Conservation (phyloP, 768 basidiomycete species). For the Scleroderma bovista region DNA sequence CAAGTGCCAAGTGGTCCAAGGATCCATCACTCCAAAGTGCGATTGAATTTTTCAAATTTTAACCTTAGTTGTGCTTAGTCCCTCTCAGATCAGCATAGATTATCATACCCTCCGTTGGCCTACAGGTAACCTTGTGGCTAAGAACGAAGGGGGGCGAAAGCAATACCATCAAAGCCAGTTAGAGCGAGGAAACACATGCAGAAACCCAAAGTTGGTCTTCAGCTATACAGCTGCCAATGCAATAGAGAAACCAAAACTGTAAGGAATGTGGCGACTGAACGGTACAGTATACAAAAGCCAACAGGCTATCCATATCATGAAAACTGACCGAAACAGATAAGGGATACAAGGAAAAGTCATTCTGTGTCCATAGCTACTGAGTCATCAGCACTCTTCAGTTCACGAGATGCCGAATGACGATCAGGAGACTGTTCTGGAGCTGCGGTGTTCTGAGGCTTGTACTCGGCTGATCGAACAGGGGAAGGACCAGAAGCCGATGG, state of each 20-base stretch:
- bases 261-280: neutral
- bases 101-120: too few relatives aligned
- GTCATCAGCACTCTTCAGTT: conserved; percentile 1
- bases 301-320: neutral
- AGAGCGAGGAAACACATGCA: neutral
- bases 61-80: too few relatives aligned
- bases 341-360: conserved; percentile 4
- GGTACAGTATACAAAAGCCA: neutral
- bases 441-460: neutral
- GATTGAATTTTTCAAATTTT: too few relatives aligned
- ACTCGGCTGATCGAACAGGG: conserved; percentile 5
- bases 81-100: too few relatives aligned
- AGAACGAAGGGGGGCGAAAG: neutral
- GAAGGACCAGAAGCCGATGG: conserved; percentile 7
- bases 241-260: neutral
- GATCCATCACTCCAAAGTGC: too few relatives aligned
- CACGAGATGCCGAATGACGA: neutral
- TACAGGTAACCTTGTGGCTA: neutral
- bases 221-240: neutral
- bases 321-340: neutral
- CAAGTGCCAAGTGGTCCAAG: too few relatives aligned
- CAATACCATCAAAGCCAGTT: neutral
- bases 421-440: conserved; percentile 1
- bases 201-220: neutral
- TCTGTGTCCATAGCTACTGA: conserved; percentile 9